Percentiles rank a stretch among this genome's conserved stretches.
Conservation (phyloP, 805 yeast species). For the Candida glaebosa region DNA sequence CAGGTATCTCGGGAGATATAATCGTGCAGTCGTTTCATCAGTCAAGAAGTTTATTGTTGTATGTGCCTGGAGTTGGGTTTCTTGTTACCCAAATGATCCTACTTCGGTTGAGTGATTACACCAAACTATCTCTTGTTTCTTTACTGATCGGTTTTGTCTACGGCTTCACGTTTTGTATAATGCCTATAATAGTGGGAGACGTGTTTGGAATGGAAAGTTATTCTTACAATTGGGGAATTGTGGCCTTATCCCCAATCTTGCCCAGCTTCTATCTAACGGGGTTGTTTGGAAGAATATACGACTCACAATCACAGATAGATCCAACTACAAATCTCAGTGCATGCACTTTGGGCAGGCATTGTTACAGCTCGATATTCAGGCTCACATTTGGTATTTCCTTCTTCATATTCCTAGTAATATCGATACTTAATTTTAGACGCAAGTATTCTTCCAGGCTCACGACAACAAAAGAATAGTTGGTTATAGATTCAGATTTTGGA, state of each 20-base stretch:
- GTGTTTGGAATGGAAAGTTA: conserved; percentile 65
- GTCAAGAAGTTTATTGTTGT: conserved; percentile 53
- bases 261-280: conserved; percentile 59
- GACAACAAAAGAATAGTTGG: neutral
- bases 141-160: conserved; percentile 65
- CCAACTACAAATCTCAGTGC: conserved; percentile 9
- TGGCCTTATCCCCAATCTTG: conserved; percentile 62
- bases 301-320: conserved; percentile 30
- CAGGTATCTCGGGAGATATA: conserved; percentile 66
- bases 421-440: conserved; percentile 13
- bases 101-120: conserved; percentile 25
- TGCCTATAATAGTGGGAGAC: conserved; percentile 76
- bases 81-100: conserved; percentile 51
- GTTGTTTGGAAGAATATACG: conserved; percentile 63
- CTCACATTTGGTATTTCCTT: conserved; percentile 33
- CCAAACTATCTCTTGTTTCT: conserved; percentile 47
- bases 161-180: conserved; percentile 68
- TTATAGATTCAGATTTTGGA: neutral
- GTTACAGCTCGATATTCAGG: conserved; percentile 46
- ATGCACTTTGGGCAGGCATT: conserved; percentile 31
- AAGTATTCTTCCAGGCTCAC: neutral
- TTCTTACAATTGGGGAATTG: conserved; percentile 71
- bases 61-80: conserved; percentile 48
- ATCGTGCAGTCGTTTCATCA: conserved; percentile 42
- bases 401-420: conserved; percentile 19